Base-by-base conservation (phyloP, 345 rosid genomes). In the Isatis tinctoria region DNA sequence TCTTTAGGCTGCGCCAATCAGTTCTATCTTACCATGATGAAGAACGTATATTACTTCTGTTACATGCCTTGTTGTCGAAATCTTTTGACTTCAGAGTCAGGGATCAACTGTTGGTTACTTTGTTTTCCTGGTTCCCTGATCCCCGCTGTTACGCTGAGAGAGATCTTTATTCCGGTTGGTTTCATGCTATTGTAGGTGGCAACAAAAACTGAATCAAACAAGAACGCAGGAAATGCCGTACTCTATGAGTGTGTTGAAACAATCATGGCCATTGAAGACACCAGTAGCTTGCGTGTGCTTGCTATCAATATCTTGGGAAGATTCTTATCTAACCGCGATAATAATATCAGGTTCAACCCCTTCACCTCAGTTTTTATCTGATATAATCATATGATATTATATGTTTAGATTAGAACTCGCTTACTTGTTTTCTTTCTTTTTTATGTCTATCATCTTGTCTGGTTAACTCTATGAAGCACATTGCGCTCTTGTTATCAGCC, bases 211-310 rank as follows among this genome's bases (percentile, higher is more conserved):
- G 98, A 95, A 79, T 85, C 99, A 67, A 92, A 95, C 80, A 95
- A 92, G 84, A 95, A 95, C 83, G 96, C 98, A n/a, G 99, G 99
- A 65, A 92, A 92, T 83, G 99, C 99, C 16, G 92, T 95, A 82
- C 86, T 95, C 27, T 95, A 95, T 80, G 96, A 95, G 78, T 95
- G 97, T 79, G 99, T 95, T 74, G 96, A 88, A 74, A 95, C 99
- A 64, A 95, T 95, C 65, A 88, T 92, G 98, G 92, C 98, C 85
- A 85, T 92, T 77, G 99, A 92, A 82, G 99, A 95, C 72, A 90
- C 85, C 78, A 89, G 85, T 83, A 97, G 98, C 70, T 85, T 96
- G 71, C 91, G 99, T 77, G 99, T 96, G 74, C 98, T 96, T 79
- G 99, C 99, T 78, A 89, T 96, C 76, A 96, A 96, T 80, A 92